Evolutionary conservation across 768 basidiomycete genomes (phyloP).

Genomic region (Tulasnella sp.): DNA sequence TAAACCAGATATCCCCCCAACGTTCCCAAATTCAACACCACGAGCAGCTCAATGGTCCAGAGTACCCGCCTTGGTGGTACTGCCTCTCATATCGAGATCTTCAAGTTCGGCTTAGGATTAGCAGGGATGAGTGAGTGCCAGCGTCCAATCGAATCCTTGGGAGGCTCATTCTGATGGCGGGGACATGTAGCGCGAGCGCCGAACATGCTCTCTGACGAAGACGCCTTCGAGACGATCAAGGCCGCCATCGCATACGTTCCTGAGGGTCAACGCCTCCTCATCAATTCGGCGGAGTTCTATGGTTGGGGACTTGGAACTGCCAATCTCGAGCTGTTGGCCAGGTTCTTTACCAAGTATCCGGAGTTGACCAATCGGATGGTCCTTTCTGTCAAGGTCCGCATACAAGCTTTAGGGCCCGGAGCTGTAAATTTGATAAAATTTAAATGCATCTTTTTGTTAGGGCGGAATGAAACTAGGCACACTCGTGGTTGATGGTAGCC

Average conservation of each 20-base stretch:
- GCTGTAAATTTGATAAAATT: background rate
- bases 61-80: background rate
- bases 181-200: slow-evolving; percentile 30
- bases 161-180: background rate
- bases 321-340: slow-evolving; percentile 39
- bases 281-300: slow-evolving; percentile 50
- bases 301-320: slow-evolving; percentile 29
- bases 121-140: background rate
- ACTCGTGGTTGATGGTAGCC: background rate
- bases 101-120: background rate
- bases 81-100: background rate
- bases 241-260: slow-evolving; percentile 24
- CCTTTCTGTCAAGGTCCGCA: slow-evolving; percentile 39
- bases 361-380: slow-evolving; percentile 37
- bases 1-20: no score
- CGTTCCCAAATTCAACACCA: no score
- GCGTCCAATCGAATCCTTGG: background rate
- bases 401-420: background rate
- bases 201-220: slow-evolving; percentile 41
- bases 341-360: slow-evolving; percentile 42
- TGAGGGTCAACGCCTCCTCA: slow-evolving; percentile 36
- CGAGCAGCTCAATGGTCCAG: no score
- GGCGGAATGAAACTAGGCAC: background rate
- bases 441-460: background rate
- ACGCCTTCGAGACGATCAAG: slow-evolving; percentile 53